These are phyloP conservation scores for Botrytis deweyae DNA, from an alignment of 2,329 filamentous ascomycete species.

Conservation along the genomic window DNA sequence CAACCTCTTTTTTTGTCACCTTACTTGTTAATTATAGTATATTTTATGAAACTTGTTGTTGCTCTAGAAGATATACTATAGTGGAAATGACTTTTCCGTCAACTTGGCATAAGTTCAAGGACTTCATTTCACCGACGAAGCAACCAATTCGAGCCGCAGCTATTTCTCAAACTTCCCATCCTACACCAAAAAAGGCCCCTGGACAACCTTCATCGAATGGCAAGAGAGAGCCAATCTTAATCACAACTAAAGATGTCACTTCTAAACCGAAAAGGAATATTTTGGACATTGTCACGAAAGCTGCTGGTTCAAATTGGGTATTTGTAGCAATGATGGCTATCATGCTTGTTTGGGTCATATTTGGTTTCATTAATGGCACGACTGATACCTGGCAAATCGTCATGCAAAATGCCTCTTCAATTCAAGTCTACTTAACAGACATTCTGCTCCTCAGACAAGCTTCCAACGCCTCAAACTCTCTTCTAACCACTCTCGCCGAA, in stretches of 20 bases:
- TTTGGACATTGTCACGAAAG: background rate
- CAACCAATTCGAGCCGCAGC: background rate
- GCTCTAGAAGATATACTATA: background rate
- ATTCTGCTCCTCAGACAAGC: slow-evolving; percentile 39
- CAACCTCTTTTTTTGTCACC: background rate
- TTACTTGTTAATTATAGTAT: background rate
- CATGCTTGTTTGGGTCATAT: background rate
- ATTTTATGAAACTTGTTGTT: background rate
- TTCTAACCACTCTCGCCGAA: slow-evolving; percentile 21
- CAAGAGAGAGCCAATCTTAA: background rate
- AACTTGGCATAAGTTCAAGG: background rate
- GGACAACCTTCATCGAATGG: background rate
- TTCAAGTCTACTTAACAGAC: slow-evolving; percentile 40
- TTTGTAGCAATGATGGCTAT: slow-evolving; percentile 23
- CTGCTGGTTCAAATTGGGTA: slow-evolving; percentile 1
- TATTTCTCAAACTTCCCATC: background rate
- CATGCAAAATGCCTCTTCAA: slow-evolving; percentile 40
- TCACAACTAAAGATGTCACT: background rate
- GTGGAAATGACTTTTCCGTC: background rate
- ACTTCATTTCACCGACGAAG: background rate
- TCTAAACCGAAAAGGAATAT: background rate
- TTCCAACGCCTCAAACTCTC: slow-evolving; percentile 28
- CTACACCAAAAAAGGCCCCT: background rate
- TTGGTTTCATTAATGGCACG: background rate
- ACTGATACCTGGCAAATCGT: slow-evolving; percentile 34